Base-by-base conservation (phyloP, 768 basidiomycete genomes). In the Suillus placidus region DNA sequence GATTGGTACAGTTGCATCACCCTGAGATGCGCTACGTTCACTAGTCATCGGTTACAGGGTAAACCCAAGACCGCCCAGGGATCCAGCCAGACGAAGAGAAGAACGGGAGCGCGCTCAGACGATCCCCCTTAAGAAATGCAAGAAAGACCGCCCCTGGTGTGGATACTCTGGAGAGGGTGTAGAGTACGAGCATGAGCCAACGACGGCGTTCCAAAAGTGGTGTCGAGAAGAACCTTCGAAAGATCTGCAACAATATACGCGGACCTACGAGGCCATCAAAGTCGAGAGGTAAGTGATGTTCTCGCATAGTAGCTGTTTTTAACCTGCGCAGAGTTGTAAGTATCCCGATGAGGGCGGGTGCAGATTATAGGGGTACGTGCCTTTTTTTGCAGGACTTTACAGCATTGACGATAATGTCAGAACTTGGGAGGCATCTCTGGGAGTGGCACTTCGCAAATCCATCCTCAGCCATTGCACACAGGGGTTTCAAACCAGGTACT, bases 201-300 rank as follows among this genome's bases (percentile, higher is more conserved):
- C 42, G 4, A 83, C 80, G 5, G 66, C 72, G 6, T 84, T 79
- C 58, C 90, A 92, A 67, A 68, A 67, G 20, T 71, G 69, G 58
- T 87, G 85, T 14, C 81, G 91, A 58, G 71, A 60, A 30, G 75
- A 72, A n/a, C 73, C 74, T 6, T 83, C 85, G 0, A 75, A 52
- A 26, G 80, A 91, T 69, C 75, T 91, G 0, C 92, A 93, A 68
- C 92, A 93, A 26, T 88, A 82, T 70, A 93, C 92, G 0, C 81
- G 83, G 42, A 81, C 81, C 49, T 79, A 89, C 23, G 73, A 81
- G 12, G 69, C 80, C 1, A 79, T 75, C 40, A 87, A 84, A 35
- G 85, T 91, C 18, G 83, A 87, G 71, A 80, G 89, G 91, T 86
- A 67, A 61, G 83, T 76, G 13, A 64, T 20, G 42, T 62, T 34